These are phyloP conservation scores for Xanthoconium purpureum DNA, from an alignment of 768 basidiomycete genomes.

Conservation along the genomic window DNA sequence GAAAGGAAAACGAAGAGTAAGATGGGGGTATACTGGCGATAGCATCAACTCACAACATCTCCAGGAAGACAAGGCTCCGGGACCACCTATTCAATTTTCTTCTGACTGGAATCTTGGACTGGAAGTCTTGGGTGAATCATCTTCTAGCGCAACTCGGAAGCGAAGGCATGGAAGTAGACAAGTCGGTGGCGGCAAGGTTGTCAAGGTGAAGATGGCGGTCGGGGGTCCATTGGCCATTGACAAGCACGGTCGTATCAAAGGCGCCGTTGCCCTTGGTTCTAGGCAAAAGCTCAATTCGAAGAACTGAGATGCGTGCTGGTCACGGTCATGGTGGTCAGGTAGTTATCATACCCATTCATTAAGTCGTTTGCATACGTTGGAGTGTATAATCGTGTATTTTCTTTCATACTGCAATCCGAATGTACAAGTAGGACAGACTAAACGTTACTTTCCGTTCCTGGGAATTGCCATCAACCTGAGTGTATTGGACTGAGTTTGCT, in stretches of 20 bases:
- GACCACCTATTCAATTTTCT: slow-evolving; percentile 7
- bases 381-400: not conserved
- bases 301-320: slow-evolving; percentile 19
- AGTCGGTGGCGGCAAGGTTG: slow-evolving; percentile 17
- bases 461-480: too few species aligned
- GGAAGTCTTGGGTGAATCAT: slow-evolving; percentile 7
- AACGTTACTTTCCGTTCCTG: too few species aligned
- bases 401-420: not conserved
- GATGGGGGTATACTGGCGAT: slow-evolving; percentile 4
- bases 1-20: slow-evolving; percentile 10
- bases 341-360: not conserved
- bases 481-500: not conserved
- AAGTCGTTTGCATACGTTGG: not conserved
- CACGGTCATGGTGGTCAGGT: slow-evolving; percentile 2
- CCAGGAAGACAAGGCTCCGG: slow-evolving; percentile 4
- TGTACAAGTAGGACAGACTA: not conserved
- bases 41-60: slow-evolving; percentile 1
- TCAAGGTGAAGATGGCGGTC: slow-evolving; percentile 23
- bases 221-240: slow-evolving; percentile 22
- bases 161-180: slow-evolving; percentile 9
- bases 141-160: slow-evolving; percentile 8
- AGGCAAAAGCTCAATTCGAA: slow-evolving; percentile 32
- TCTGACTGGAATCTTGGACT: slow-evolving; percentile 24
- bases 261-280: slow-evolving; percentile 25
- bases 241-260: slow-evolving; percentile 20